These are phyloP conservation scores for Candida multigemmis DNA, from an alignment of 805 yeast species.

Conservation along the genomic window DNA sequence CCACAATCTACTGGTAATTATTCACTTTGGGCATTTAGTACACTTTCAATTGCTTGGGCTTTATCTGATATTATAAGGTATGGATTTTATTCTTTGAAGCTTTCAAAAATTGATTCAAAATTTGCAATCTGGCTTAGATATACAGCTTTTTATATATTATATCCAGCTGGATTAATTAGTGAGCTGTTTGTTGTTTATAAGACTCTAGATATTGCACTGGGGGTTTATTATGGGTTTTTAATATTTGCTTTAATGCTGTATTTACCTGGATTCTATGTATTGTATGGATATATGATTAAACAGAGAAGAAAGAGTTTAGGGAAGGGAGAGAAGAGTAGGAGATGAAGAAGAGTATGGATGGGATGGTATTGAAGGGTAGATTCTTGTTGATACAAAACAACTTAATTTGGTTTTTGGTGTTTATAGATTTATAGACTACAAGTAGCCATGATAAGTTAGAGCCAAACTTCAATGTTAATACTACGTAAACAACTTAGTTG, in stretches of 20 bases:
- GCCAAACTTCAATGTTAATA: too few species aligned
- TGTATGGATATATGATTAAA: conserved; percentile 20
- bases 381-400: too few species aligned
- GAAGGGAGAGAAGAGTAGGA: too few species aligned
- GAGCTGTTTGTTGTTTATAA: conserved; percentile 18
- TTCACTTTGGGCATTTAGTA: conserved; percentile 9
- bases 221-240: conserved; percentile 11
- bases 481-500: too few species aligned
- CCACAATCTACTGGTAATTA: conserved; percentile 22
- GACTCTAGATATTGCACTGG: conserved; percentile 6
- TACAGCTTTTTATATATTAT: conserved; percentile 17
- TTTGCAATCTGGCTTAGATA: conserved; percentile 18
- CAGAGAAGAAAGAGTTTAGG: conserved; percentile 15
- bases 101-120: conserved; percentile 7
- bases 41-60: conserved; percentile 19
- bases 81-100: conserved; percentile 15
- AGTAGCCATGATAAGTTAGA: too few species aligned
- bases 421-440: too few species aligned
- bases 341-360: too few species aligned
- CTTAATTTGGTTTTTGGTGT: too few species aligned
- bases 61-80: conserved; percentile 19
- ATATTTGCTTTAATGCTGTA: conserved; percentile 14
- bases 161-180: conserved; percentile 19
- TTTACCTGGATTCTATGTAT: conserved; percentile 18
- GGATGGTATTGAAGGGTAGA: too few species aligned